phyloP scores from a whole-genome alignment of 352 stramenopile species.

The Phytophthora kernoviae region DNA sequence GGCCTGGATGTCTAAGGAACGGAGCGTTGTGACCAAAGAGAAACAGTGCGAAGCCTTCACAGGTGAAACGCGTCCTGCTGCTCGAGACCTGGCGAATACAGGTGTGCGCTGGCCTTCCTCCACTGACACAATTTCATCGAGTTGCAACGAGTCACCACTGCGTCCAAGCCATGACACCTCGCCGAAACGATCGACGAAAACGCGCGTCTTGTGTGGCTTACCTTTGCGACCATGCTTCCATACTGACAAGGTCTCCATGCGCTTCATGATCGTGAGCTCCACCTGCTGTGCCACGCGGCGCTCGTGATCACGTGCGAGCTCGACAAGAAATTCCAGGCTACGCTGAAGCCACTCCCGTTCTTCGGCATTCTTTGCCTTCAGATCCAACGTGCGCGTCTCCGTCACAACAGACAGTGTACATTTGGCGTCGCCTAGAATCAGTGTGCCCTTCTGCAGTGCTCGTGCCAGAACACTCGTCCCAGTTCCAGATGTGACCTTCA shows the following conservation, averaged over 20 bases:
- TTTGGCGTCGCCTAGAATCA: conserved; percentile 56
- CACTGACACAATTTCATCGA: conserved; percentile 74
- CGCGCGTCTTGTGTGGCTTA: conserved; percentile 80
- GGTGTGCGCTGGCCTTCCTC: conserved; percentile 60
- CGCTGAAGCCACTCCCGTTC: conserved; percentile 82
- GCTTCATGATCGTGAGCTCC: conserved; percentile 86
- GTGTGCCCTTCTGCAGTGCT: conserved; percentile 73
- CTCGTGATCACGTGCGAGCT: conserved; percentile 74
- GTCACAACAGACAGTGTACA: conserved; percentile 84
- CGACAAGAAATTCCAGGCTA: conserved; percentile 75
- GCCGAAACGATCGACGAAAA: conserved; percentile 83
- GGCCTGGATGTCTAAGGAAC: conserved; percentile 80
- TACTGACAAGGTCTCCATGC: conserved; percentile 70
- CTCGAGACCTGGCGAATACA: conserved; percentile 63
- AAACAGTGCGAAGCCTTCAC: conserved; percentile 57
- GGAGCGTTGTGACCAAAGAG: conserved; percentile 65
- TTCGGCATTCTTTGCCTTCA: conserved; percentile 66
- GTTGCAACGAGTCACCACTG: conserved; percentile 73
- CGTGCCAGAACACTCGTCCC: conserved; percentile 69
- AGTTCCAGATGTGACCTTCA: conserved; percentile 55
- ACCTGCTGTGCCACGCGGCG: conserved; percentile 78
- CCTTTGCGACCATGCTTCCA: conserved; percentile 84
- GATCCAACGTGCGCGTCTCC: conserved; percentile 71
- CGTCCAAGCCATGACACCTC: conserved; percentile 85
- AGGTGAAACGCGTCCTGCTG: conserved; percentile 31